Conservation (phyloP, 1,139 yeast genomes). For the Diutina rugosa region DNA sequence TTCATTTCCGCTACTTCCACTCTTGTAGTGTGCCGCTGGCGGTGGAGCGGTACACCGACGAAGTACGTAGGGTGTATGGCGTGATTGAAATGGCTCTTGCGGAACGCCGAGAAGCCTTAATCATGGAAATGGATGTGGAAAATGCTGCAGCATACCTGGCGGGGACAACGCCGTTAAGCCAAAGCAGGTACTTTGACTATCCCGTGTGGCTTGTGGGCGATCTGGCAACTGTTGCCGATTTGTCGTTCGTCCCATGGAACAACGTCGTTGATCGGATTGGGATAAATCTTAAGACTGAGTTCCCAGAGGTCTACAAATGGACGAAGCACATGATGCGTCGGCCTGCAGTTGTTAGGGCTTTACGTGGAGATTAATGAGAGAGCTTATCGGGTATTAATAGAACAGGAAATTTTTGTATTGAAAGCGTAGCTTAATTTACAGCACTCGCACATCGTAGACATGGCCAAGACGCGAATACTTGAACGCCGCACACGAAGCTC, state of each 20-base stretch:
- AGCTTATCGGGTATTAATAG: neutral
- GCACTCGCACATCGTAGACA: neutral
- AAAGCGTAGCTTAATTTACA: neutral
- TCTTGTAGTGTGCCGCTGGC: constrained; percentile 81
- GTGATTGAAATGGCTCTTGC: constrained; percentile 94
- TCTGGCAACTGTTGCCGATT: constrained; percentile 79
- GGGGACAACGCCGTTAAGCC: constrained; percentile 80
- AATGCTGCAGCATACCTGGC: constrained; percentile 82
- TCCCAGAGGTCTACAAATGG: constrained; percentile 96
- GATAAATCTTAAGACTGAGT: constrained; percentile 72
- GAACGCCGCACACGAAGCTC: neutral
- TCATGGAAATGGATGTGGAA: constrained; percentile 83
- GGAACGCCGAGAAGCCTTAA: constrained; percentile 79
- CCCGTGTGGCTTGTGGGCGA: constrained; percentile 96
- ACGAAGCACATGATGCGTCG: constrained; percentile 86
- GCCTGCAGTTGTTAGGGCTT: constrained; percentile 70
- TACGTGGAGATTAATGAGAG: constrained; percentile 41
- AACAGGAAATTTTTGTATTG: neutral
- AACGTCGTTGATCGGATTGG: constrained; percentile 91
- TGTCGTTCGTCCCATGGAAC: constrained; percentile 93
- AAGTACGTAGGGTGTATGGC: constrained; percentile 86
- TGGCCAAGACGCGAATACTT: neutral
- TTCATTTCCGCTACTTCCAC: constrained; percentile 87
- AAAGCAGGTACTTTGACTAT: constrained; percentile 77
- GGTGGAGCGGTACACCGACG: constrained; percentile 83